phyloP scores from a whole-genome alignment of 768 basidiomycete genomes.

The Agaricus sinodeliciosus region DNA sequence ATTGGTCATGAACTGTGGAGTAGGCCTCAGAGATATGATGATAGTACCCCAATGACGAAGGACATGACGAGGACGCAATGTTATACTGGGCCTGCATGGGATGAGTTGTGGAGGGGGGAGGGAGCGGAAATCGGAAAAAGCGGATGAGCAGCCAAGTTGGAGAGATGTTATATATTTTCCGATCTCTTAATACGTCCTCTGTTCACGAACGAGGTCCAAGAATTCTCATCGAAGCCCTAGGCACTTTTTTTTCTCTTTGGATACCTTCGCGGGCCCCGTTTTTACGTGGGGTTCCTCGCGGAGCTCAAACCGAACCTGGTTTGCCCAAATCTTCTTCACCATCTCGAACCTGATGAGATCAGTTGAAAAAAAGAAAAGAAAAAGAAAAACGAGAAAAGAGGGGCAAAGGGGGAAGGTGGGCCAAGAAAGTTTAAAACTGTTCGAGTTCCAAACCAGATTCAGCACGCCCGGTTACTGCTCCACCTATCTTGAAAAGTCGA shows the following conservation, averaged over 20 bases:
- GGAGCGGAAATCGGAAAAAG: constrained; percentile 21
- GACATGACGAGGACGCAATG: constrained; percentile 22
- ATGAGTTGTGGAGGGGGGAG: constrained; percentile 2
- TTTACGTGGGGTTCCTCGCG: constrained; percentile 36
- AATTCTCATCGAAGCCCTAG: constrained; percentile 32
- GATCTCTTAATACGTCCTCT: constrained; percentile 32
- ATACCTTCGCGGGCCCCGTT: constrained; percentile 29
- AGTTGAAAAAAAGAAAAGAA: constrained; percentile 13
- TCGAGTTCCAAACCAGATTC: constrained; percentile 7
- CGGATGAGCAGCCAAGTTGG: constrained; percentile 25
- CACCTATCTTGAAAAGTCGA: constrained; percentile 8
- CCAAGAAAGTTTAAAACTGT: constrained; percentile 9
- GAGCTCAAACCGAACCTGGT: constrained; percentile 32
- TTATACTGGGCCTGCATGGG: constrained; percentile 32
- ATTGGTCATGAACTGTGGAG: constrained; percentile 21
- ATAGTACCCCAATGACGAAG: constrained; percentile 21
- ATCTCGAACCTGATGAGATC: constrained; percentile 23
- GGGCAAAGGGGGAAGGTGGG: no score
- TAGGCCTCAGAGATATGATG: constrained; percentile 13
- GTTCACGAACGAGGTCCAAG: constrained; percentile 31
- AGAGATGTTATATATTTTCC: constrained; percentile 40
- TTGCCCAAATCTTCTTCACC: constrained; percentile 23
- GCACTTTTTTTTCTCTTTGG: constrained; percentile 32
- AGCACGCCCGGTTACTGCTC: neutral
- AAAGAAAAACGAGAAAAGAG: no score